These are phyloP conservation scores for Exobasidium rhododendri DNA, from an alignment of 1,284 basidiomycete genomes.

Conservation along the genomic window DNA sequence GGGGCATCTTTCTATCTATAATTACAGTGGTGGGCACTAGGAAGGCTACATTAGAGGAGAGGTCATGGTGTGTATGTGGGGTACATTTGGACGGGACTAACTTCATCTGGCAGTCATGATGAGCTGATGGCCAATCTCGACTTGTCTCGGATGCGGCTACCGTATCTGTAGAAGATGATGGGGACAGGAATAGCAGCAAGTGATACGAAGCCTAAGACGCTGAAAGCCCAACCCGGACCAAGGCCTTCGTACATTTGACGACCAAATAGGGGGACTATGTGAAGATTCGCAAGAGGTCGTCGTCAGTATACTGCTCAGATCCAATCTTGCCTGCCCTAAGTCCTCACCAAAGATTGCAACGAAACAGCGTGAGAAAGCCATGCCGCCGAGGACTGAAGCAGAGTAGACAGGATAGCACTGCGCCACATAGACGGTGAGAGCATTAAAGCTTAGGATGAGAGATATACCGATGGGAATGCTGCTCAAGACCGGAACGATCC, in stretches of 20 bases:
- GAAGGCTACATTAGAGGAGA: no score
- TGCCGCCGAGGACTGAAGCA: constrained; percentile 27
- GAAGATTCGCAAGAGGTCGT: background rate
- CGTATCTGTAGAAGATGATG: constrained; percentile 4
- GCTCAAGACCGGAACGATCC: constrained; percentile 29
- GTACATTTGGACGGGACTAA: no score
- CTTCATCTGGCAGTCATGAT: background rate
- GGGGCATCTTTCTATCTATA: no score
- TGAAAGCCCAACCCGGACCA: constrained; percentile 3
- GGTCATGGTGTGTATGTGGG: no score
- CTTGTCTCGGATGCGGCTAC: background rate
- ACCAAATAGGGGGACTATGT: constrained; percentile 1
- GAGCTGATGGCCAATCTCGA: background rate
- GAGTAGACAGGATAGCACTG: constrained; percentile 34
- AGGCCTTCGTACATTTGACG: constrained; percentile 10
- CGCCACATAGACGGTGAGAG: constrained; percentile 26
- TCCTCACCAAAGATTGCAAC: constrained; percentile 26
- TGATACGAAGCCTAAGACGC: constrained; percentile 4
- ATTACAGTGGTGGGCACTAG: no score
- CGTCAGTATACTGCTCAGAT: background rate
- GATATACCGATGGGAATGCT: background rate
- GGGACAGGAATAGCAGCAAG: constrained; percentile 5
- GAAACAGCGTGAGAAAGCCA: constrained; percentile 30
- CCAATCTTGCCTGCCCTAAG: no score
- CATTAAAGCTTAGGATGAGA: constrained; percentile 17